Evolutionary conservation across 2,329 filamentous ascomycete species (phyloP).

Genomic region (Coleophoma crateriformis): DNA sequence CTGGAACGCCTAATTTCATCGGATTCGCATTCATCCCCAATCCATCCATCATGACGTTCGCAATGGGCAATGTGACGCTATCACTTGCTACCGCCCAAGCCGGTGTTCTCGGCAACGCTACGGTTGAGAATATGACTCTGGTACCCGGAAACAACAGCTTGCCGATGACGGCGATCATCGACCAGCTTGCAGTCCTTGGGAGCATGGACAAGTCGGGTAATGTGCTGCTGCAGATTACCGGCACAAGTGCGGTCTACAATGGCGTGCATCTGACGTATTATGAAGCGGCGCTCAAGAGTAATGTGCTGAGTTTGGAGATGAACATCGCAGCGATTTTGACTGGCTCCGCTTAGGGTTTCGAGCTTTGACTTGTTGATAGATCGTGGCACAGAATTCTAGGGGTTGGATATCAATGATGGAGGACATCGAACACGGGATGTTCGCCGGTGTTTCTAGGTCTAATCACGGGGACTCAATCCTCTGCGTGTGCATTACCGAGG

Average conservation of each 20-base stretch:
- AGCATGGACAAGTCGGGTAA: constrained; percentile 32
- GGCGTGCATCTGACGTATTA: constrained; percentile 48
- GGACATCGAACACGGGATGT: too few relatives aligned
- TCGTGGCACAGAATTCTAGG: too few relatives aligned
- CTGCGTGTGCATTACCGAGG: too few relatives aligned
- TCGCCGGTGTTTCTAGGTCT: too few relatives aligned
- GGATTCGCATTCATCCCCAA: constrained; percentile 53
- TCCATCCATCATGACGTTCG: constrained; percentile 49
- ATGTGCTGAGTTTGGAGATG: constrained; percentile 38
- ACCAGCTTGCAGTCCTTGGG: constrained; percentile 32
- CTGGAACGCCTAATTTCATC: constrained; percentile 42
- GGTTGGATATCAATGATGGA: too few relatives aligned
- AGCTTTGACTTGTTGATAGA: too few relatives aligned
- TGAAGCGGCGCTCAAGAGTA: constrained; percentile 40
- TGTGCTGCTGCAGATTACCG: constrained; percentile 43
- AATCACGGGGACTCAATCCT: too few relatives aligned
- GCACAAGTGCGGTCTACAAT: constrained; percentile 39
- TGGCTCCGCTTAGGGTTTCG: too few relatives aligned
- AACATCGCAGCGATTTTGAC: constrained; percentile 31
- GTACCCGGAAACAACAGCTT: constrained; percentile 47
- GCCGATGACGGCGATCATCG: constrained; percentile 40
- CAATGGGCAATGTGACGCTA: constrained; percentile 53
- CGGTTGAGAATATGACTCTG: constrained; percentile 44
- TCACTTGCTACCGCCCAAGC: constrained; percentile 34
- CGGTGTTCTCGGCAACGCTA: constrained; percentile 40